phyloP scores from a whole-genome alignment of 495 filamentous ascomycete species.

The Elaphomyces granulatus region DNA sequence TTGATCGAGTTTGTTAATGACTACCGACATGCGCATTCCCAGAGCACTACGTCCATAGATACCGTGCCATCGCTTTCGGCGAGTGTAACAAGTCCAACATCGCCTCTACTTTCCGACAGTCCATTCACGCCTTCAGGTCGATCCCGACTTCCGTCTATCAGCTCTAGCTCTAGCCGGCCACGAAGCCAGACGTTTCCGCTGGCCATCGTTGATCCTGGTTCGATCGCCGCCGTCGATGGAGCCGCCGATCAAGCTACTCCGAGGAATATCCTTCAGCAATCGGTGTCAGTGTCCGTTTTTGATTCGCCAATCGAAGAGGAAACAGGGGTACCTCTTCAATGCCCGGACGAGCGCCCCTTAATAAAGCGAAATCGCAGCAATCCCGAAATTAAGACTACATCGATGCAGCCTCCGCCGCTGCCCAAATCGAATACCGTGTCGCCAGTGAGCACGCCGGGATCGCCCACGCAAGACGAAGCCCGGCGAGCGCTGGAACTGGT shows the following conservation, averaged over 20 bases:
- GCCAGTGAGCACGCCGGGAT: constrained; percentile 31
- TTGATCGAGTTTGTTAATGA: constrained; percentile 35
- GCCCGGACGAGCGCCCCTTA: constrained; percentile 8
- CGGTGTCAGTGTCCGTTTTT: constrained; percentile 46
- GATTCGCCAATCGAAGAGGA: constrained; percentile 55
- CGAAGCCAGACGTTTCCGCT: constrained; percentile 87
- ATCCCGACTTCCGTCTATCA: constrained; percentile 41
- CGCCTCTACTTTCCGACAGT: constrained; percentile 67
- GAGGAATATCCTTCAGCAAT: constrained; percentile 40
- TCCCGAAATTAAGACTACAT: constrained; percentile 30
- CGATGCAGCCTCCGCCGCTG: constrained; percentile 34
- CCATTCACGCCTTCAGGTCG: constrained; percentile 57
- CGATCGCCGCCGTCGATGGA: constrained; percentile 46
- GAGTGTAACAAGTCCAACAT: constrained; percentile 68
- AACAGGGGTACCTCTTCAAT: background rate
- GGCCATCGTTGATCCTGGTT: constrained; percentile 49
- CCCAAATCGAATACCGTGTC: constrained; percentile 24
- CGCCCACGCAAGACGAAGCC: constrained; percentile 83
- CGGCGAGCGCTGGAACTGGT: constrained; percentile 72
- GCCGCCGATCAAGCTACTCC: constrained; percentile 48
- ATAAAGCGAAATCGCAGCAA: constrained; percentile 33
- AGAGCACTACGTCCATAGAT: constrained; percentile 43
- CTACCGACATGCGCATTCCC: constrained; percentile 43
- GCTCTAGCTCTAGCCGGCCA: constrained; percentile 48
- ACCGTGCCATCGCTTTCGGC: constrained; percentile 53